These are phyloP conservation scores for Sugiyamaella castrensis DNA, from an alignment of 1,139 yeast genomes.

Conservation along the genomic window DNA sequence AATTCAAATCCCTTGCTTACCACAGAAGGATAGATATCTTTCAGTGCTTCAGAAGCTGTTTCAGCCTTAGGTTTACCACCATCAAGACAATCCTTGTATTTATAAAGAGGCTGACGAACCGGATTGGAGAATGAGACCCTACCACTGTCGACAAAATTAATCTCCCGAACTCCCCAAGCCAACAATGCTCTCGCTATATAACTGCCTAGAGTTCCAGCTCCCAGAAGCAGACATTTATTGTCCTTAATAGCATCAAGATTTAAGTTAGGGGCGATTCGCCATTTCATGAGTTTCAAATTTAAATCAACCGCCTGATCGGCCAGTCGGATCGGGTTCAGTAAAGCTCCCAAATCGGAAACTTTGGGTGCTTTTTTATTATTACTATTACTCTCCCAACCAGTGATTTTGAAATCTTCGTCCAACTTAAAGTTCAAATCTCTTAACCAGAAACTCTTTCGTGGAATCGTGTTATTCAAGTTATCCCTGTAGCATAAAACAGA, in stretches of 20 bases:
- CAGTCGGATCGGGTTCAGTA: conserved; percentile 73
- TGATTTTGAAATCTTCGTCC: conserved; percentile 38
- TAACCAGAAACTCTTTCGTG: conserved; percentile 32
- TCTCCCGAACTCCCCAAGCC: conserved; percentile 90
- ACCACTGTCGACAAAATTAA: conserved; percentile 89
- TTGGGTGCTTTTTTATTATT: conserved; percentile 77
- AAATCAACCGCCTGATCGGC: conserved; percentile 92
- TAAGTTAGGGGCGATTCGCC: conserved; percentile 87
- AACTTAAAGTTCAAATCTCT: conserved; percentile 17
- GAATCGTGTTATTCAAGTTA: conserved; percentile 15
- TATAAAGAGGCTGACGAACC: conserved; percentile 85
- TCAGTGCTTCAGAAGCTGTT: conserved; percentile 70
- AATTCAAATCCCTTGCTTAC: conserved; percentile 57
- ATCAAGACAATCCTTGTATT: conserved; percentile 67
- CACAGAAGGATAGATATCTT: conserved; percentile 74
- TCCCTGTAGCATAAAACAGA: conserved; percentile 40
- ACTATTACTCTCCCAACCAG: conserved; percentile 88
- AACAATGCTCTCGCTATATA: conserved; percentile 79
- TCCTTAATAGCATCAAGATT: conserved; percentile 61
- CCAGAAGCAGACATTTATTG: conserved; percentile 71
- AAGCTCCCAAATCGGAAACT: conserved; percentile 71
- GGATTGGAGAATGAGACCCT: conserved; percentile 89
- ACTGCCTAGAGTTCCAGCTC: conserved; percentile 95
- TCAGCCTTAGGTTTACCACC: conserved; percentile 74
- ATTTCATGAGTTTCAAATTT: conserved; percentile 87